A percentile compares a stretch with the other conserved stretches of the same genome.
phyloP scores from a whole-genome alignment of 2,329 filamentous ascomycete genomes.

The Macrophomina tecta region DNA sequence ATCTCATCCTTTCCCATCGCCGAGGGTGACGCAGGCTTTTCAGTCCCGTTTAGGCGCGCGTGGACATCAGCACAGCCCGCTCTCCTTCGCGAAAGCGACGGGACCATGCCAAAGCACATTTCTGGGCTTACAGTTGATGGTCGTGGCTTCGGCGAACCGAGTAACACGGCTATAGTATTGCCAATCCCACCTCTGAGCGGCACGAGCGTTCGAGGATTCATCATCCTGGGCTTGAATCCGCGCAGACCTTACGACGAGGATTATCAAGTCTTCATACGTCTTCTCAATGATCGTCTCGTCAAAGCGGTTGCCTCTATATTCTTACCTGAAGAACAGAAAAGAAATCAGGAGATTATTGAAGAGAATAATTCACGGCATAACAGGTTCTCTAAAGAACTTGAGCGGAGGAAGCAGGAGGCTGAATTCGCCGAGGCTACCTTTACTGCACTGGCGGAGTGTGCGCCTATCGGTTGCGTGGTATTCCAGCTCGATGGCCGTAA shows the following conservation, averaged over 20 bases:
- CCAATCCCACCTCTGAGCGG: constrained; percentile 27
- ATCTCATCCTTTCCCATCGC: constrained; percentile 15
- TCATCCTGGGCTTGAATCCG: constrained; percentile 22
- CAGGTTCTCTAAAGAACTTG: constrained; percentile 17
- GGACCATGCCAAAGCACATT: background rate
- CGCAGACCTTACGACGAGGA: constrained; percentile 26
- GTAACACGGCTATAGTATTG: constrained; percentile 10
- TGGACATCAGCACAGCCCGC: constrained; percentile 27
- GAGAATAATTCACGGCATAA: constrained; percentile 16
- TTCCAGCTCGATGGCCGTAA: constrained; percentile 26
- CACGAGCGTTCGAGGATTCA: constrained; percentile 22
- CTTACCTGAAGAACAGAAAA: constrained; percentile 20
- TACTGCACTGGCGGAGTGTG: constrained; percentile 10
- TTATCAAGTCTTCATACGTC: constrained; percentile 22
- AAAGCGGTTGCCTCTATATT: constrained; percentile 26
- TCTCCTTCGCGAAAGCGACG: background rate
- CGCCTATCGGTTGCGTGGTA: constrained; percentile 25
- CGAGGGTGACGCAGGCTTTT: constrained; percentile 15
- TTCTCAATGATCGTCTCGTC: constrained; percentile 25
- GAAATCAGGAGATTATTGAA: constrained; percentile 15
- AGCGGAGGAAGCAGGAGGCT: constrained; percentile 18
- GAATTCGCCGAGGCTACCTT: constrained; percentile 18
- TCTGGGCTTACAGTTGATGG: background rate
- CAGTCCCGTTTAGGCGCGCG: constrained; percentile 17
- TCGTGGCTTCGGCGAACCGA: constrained; percentile 17